Evolutionary conservation across 2,329 filamentous ascomycete species (phyloP).

Genomic region (Penicillium sp.): DNA sequence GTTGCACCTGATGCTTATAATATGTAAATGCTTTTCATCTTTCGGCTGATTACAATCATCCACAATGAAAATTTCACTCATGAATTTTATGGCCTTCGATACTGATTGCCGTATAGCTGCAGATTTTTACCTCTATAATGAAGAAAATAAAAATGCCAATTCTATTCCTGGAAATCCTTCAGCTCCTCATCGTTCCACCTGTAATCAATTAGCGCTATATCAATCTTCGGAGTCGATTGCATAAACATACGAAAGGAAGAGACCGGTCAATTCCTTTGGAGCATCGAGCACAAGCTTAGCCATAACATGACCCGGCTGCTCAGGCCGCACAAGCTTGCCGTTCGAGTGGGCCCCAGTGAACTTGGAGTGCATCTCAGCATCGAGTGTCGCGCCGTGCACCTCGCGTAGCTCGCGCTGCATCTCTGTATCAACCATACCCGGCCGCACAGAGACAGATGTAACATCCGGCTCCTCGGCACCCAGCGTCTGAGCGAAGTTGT

Average conservation of each 20-base stretch:
- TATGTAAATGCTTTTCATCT: conserved; percentile 65
- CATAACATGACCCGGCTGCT: conserved; percentile 83
- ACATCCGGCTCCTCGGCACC: conserved; percentile 31
- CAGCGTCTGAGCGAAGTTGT: conserved; percentile 30
- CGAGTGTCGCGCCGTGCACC: conserved; percentile 63
- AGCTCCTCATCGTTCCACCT: conserved; percentile 50
- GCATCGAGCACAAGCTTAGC: conserved; percentile 71
- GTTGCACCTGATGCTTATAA: conserved; percentile 53
- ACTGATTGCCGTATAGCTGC: conserved; percentile 28
- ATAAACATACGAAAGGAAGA: conserved; percentile 56
- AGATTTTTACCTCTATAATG: conserved; percentile 8
- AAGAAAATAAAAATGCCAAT: conserved; percentile 5
- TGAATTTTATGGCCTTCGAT: conserved; percentile 24
- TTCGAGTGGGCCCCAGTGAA: conserved; percentile 70
- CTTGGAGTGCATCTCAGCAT: conserved; percentile 56
- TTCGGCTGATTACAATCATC: conserved; percentile 54
- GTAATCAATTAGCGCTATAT: conserved; percentile 24
- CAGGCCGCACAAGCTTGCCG: conserved; percentile 73
- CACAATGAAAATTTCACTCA: conserved; percentile 17
- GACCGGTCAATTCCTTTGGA: conserved; percentile 68
- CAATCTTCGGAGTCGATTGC: not conserved
- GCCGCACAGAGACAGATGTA: conserved; percentile 30
- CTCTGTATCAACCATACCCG: conserved; percentile 38
- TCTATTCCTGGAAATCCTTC: conserved; percentile 43
- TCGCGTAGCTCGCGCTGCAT: conserved; percentile 66